A percentile compares a stretch with the other conserved stretches of the same genome.
Evolutionary conservation across 2,329 filamentous ascomycete species (phyloP).

Genomic region (Simplicillium aogashimaense): DNA sequence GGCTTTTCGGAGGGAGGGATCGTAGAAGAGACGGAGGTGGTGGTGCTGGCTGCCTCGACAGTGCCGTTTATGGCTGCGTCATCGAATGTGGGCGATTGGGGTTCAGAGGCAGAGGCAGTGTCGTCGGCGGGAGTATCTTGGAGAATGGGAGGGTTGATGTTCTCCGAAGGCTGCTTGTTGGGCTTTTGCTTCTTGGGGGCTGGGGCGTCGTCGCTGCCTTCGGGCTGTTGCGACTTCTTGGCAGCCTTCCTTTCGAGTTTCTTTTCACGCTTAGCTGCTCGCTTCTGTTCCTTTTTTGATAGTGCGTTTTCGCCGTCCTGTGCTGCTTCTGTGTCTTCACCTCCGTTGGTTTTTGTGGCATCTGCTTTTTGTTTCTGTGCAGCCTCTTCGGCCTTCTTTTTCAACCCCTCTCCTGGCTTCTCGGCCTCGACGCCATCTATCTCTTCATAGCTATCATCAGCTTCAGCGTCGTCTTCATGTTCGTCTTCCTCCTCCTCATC

Average conservation of each 20-base stretch:
- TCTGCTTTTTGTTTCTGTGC: conserved; percentile 46
- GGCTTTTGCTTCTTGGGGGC: conserved; percentile 14
- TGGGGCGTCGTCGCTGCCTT: conserved; percentile 23
- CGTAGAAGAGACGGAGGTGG: conserved; percentile 61
- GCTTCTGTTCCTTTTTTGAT: conserved; percentile 41
- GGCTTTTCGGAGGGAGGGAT: conserved; percentile 49
- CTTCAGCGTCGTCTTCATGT: conserved; percentile 28
- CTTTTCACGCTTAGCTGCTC: conserved; percentile 24
- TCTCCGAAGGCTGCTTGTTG: conserved; percentile 12
- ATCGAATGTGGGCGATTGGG: conserved; percentile 47
- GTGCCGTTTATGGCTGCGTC: conserved; percentile 28
- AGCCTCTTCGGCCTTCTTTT: conserved; percentile 31
- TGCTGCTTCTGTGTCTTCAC: conserved; percentile 26
- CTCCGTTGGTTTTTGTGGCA: conserved; percentile 27
- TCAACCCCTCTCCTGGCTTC: conserved; percentile 55
- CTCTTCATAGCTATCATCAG: conserved; percentile 28
- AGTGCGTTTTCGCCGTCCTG: conserved; percentile 27
- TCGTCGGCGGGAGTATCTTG: conserved; percentile 9
- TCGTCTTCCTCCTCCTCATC: conserved; percentile 35
- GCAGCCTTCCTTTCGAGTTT: conserved; percentile 30
- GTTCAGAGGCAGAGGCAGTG: conserved; percentile 27
- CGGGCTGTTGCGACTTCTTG: conserved; percentile 25
- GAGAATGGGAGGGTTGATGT: conserved; percentile 13
- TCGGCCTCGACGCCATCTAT: conserved; percentile 48
- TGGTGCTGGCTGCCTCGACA: conserved; percentile 42